phyloP scores from a whole-genome alignment of 1,284 basidiomycete species.

The Rhodotorula sp. region DNA sequence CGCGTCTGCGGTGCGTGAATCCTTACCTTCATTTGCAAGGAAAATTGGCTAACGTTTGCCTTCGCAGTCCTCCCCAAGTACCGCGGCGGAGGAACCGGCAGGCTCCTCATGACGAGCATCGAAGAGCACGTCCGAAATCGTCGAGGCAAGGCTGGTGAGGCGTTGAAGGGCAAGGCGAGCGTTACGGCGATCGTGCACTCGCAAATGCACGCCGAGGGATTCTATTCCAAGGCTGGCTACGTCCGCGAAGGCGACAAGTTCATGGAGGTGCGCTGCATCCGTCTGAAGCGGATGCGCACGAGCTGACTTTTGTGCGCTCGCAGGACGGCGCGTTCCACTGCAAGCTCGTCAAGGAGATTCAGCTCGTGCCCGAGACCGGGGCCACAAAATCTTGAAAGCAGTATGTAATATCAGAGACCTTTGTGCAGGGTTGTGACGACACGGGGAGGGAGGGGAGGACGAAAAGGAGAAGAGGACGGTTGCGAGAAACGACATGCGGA shows the following conservation, averaged over 20 bases:
- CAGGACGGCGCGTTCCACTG: conserved; percentile 17
- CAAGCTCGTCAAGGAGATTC: conserved; percentile 7
- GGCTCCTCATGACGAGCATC: conserved; percentile 7
- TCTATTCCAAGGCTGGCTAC: conserved; percentile 21
- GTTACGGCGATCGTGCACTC: conserved; percentile 11
- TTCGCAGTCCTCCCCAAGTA: conserved; percentile 6
- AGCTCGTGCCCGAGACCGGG: neutral
- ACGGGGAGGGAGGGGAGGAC: too few relatives aligned
- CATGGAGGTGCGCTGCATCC: conserved; percentile 11
- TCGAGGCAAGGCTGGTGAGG: conserved; percentile 8
- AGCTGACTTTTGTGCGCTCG: neutral
- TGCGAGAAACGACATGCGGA: too few relatives aligned
- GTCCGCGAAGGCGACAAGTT: conserved; percentile 14
- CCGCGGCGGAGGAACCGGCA: conserved; percentile 14
- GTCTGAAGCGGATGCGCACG: neutral
- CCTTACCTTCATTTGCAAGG: neutral
- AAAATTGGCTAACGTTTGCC: accelerated
- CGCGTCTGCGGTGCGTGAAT: conserved; percentile 9
- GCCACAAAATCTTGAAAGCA: too few relatives aligned
- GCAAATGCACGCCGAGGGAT: conserved; percentile 21
- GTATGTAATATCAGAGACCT: too few relatives aligned
- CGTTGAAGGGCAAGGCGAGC: neutral
- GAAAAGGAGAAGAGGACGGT: too few relatives aligned
- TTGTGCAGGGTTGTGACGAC: too few relatives aligned
- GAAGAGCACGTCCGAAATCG: conserved; percentile 17